Evolutionary conservation across 345 rosid genomes (phyloP).

Genomic region (Zanthoxylum bungeanum): DNA sequence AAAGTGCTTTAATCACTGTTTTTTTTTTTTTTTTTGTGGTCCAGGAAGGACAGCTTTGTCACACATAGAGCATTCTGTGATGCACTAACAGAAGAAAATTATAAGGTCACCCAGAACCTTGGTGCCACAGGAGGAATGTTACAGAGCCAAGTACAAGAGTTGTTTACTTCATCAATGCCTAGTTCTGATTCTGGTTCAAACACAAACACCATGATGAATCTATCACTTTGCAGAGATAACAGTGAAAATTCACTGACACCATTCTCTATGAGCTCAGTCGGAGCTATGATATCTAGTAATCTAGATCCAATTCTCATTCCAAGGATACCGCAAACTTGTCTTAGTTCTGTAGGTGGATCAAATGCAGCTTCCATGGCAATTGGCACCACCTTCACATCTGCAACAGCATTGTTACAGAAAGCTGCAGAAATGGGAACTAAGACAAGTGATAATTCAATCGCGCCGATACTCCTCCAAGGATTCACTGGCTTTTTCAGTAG

Average conservation of each 20-base stretch:
- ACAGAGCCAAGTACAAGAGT: conserved; percentile 31
- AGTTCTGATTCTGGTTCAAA: conserved; percentile 31
- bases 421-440: conserved; percentile 61
- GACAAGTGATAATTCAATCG: conserved; percentile 42
- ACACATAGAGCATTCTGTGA: conserved; percentile 64
- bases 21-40: no score
- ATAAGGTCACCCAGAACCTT: conserved; percentile 34
- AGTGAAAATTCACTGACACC: conserved; percentile 27
- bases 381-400: conserved; percentile 39
- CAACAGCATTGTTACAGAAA: conserved; percentile 58
- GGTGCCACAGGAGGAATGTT: conserved; percentile 21
- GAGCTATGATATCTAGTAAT: conserved; percentile 25
- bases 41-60: conserved; percentile 61
- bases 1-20: background rate
- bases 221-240: conserved; percentile 25
- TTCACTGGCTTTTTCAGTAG: conserved; percentile 39
- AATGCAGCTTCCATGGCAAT: conserved; percentile 18
- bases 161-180: conserved; percentile 36
- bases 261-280: conserved; percentile 33
- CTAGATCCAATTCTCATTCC: conserved; percentile 31
- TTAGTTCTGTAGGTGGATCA: conserved; percentile 21
- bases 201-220: conserved; percentile 28
- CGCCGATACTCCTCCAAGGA: conserved; percentile 50
- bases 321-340: conserved; percentile 12
- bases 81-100: conserved; percentile 51